Base-by-base conservation (phyloP, 495 filamentous ascomycete genomes). In the Lindgomyces ingoldianus region DNA sequence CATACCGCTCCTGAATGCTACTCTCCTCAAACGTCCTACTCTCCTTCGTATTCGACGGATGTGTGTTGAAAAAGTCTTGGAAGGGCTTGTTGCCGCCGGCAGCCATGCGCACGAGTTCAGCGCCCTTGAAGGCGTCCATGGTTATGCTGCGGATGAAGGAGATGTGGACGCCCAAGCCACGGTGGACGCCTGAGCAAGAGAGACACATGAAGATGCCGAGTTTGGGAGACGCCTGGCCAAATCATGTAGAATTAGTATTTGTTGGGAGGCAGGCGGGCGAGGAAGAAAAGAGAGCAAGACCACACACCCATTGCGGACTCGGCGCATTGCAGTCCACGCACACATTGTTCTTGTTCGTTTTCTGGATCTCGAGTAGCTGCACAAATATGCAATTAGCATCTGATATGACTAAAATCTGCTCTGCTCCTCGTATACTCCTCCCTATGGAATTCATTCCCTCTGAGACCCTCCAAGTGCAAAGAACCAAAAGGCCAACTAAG, bases 291-390 rank as follows among this genome's bases (percentile, higher is more conserved):
- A 30, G 41, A 41, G 22, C 36, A 62, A n/a, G n/a, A n/a, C n/a
- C n/a, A n/a, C 67, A 50, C 74, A 77, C 77, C 94, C 94, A 98
- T 89, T 98, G 94, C 44, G 94, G 94, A 47, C 89, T 91, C 10
- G 94, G 94, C 6, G 94, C 94, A 70, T 83, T 85, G 79, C 94
- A 98, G 77, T 98, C 94, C 79, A 90, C 91, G 80, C 94, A 98
- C 68, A 81, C 76, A 71, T 89, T 91, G 74, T 98, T 98, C 56
- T 84, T 84, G 67, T 89, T 86, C 54, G 85, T 86, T 73, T 93
- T 92, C 78, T 96, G 94, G 74, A 96, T 90, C 66, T 89, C 84
- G 66, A 88, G 83, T 74, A 97, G 86, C 91, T 96, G 75, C 50
- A 41, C 25, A 54, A 4, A 41, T 3, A 24, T 50, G 11, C 42